These are phyloP conservation scores for Guillardia theta DNA, from an alignment of 78 protist genomes.

Conservation along the genomic window DNA sequence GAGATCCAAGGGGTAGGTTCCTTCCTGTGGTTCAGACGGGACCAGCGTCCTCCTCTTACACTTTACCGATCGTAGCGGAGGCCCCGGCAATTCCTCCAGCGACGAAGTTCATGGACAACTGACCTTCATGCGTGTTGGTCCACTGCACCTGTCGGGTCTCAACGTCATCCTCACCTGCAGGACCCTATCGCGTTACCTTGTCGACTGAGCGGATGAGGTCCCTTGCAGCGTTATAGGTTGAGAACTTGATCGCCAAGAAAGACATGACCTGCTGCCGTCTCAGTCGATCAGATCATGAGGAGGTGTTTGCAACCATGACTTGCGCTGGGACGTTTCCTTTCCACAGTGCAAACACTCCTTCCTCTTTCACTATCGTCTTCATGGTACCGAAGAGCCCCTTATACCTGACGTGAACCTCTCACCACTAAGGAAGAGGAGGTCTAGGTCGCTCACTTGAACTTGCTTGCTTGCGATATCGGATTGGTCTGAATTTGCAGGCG, in stretches of 20 bases:
- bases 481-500: neutral
- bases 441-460: too few species aligned
- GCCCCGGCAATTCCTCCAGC: neutral
- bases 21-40: too few species aligned
- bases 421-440: too few species aligned
- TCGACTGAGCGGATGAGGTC: too few species aligned
- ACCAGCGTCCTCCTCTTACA: too few species aligned
- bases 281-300: neutral
- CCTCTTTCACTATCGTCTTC: neutral
- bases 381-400: too few species aligned
- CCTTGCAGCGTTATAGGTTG: slow-evolving; percentile 5
- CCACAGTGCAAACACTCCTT: neutral
- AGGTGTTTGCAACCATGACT: neutral
- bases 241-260: neutral
- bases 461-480: neutral
- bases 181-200: too few species aligned
- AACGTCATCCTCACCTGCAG: too few species aligned
- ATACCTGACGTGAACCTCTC: too few species aligned
- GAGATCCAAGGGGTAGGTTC: neutral
- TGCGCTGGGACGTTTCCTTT: slow-evolving; percentile 34
- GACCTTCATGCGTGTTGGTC: too few species aligned
- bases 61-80: neutral
- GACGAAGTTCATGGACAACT: neutral
- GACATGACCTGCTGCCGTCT: slow-evolving; percentile 1
- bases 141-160: too few species aligned